These are phyloP conservation scores for Ilyonectria sp. DNA, from an alignment of 2,329 filamentous ascomycete species.

Conservation along the genomic window DNA sequence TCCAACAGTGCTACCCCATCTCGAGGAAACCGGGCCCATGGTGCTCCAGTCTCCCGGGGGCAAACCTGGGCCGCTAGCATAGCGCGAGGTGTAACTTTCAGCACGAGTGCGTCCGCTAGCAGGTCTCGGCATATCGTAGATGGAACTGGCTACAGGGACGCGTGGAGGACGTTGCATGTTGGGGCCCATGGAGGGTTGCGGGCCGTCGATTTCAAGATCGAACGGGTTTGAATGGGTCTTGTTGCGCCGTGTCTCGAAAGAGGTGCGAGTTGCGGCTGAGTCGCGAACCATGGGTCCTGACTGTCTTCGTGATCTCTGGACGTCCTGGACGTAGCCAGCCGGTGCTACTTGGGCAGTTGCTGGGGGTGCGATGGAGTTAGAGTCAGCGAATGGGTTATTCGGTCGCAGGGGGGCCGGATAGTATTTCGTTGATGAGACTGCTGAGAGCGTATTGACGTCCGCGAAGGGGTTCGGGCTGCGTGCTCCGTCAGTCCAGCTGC, in stretches of 20 bases:
- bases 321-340: conserved; percentile 62
- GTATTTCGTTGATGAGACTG: conserved; percentile 56
- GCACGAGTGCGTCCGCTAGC: conserved; percentile 63
- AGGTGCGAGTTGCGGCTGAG: conserved; percentile 56
- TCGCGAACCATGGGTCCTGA: conserved; percentile 61
- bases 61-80: conserved; percentile 61
- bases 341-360: conserved; percentile 49
- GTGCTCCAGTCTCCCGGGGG: conserved; percentile 6
- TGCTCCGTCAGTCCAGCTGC: conserved; percentile 24
- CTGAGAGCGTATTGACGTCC: conserved; percentile 60
- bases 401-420: conserved; percentile 52
- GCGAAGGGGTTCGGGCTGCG: conserved; percentile 47
- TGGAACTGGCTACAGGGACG: conserved; percentile 42
- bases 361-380: conserved; percentile 58
- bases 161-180: conserved; percentile 42
- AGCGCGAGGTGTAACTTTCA: conserved; percentile 58
- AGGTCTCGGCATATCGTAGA: conserved; percentile 53
- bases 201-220: conserved; percentile 67
- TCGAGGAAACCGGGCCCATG: conserved; percentile 14
- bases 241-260: conserved; percentile 63
- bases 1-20: conserved; percentile 27
- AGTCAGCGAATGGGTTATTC: conserved; percentile 64
- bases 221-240: conserved; percentile 77
- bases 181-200: conserved; percentile 36
- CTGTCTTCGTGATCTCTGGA: conserved; percentile 65